Evolutionary conservation across 2,329 filamentous ascomycete species (phyloP), one percentile per base, ranked within the genome.

Genomic region (Calonectria naviculata): DNA sequence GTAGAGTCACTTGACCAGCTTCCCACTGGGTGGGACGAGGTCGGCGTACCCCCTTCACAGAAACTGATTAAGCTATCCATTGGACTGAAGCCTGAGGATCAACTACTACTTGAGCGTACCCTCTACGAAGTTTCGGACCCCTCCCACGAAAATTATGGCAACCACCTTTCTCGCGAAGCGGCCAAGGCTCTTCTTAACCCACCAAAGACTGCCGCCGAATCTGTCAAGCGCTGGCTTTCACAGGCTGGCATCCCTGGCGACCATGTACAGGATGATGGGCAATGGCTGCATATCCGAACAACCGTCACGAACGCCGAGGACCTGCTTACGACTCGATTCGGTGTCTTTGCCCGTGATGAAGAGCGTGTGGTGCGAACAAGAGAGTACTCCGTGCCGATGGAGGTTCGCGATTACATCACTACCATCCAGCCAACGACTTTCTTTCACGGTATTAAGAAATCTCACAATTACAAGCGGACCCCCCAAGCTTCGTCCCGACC

Each of bases 81-180:
- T 52, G 78, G 78, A 19, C 73, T 83, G 17, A 71, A 77, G 6
- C 71, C 80, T 2, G 71, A 74, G 9, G 73, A 78, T 42, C 66
- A 72, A 1, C 54, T 76, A 1, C 49, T 75, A 3, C 67, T 90
- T 29, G 87, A 88, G 66, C 79, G 84, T 58, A 83, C 84, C 2
- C 80, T 90, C 13, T 73, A 85, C 49, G 82, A 87, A 26, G 84
- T 89, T 73, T 88, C 88, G 2, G 86, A 87, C 0, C 88, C 88
- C 0, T 81, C 79, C 5, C 82, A 86, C 67, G 67, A 77, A 1
- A 83, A 81, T 21, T 89, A 89, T 70, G 88, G 89, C 21, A 82
- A 84, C 49, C 84, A 89, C 73, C 84, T 89, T 73, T 80, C 83
- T 19, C 84, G 85, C 9, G 82, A 87, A 12, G 85, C 88, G 71